Base-by-base conservation (phyloP, 208 protist genomes). In the Leishmania amazonensis region DNA sequence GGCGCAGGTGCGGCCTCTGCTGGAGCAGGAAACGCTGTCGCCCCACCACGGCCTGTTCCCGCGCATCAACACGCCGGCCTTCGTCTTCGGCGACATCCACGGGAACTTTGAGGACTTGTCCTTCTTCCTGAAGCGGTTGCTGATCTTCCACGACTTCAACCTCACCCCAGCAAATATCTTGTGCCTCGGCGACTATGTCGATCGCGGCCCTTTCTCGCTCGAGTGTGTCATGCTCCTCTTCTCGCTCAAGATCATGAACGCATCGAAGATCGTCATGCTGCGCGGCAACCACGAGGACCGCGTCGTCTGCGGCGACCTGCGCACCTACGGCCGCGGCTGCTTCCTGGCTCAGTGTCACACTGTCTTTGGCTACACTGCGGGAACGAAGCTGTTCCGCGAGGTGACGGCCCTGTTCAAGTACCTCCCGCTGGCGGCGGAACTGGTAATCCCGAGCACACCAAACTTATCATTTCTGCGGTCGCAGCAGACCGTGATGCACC, bases 151-250 rank as follows among this genome's bases (percentile, higher is more conserved):
- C 74, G 91, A 96, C 83, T 86, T 96, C 58, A 86, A 90, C 80
- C 78, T 94, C 42, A 92, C 85, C 9, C 91, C 93, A 21, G 85
- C 87, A 28, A 89, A 91, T 58, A 88, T 92, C 38, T 92, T 99
- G 31, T 99, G 99, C 86, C 91, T 99, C 21, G 99, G 96, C n/a
- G 98, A 99, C 89, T 99, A 99, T 87, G 99, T 99, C n/a, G 99
- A 99, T 81, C 95, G 99, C 82, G 99, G 99, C 11, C 88, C 92
- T 4, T 96, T 95, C 75, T 96, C 93, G 31, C 83, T 98, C 21
- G 94, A 98, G 88, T 96, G 92, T 51, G 88, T 98, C 45, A 94
- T 97, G 88, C 87, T 96, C 15, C 86, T 98, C 58, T 88, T 98
- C 51, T 85, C 87, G 21, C 85, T 97, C 19, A 98, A 98, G 86